Conservation (phyloP, 208 protist genomes). For the Endotrypanum monterogeii region DNA sequence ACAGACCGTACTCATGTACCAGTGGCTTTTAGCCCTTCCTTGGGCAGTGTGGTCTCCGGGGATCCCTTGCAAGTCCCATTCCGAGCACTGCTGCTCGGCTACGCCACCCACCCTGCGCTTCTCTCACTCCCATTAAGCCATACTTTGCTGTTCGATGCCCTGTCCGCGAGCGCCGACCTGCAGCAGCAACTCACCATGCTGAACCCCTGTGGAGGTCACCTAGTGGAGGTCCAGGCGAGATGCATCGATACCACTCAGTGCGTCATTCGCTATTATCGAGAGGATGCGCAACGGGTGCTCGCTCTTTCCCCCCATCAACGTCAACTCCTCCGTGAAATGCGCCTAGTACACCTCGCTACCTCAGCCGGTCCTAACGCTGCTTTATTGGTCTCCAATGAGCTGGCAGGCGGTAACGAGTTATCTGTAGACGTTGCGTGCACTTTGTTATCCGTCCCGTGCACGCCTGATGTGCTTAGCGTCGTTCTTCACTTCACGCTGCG, state of each 20-base stretch:
- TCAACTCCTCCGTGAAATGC: slow-evolving; percentile 25
- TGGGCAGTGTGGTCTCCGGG: not conserved
- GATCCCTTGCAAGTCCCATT: slow-evolving; percentile 18
- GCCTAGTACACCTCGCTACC: slow-evolving; percentile 16
- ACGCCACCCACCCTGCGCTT: slow-evolving; percentile 15
- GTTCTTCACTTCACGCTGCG: slow-evolving; percentile 33
- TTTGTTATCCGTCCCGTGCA: slow-evolving; percentile 26
- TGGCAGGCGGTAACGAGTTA: slow-evolving; percentile 2
- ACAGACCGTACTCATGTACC: not conserved
- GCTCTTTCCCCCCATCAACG: slow-evolving; percentile 8
- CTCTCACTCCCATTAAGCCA: slow-evolving; percentile 24
- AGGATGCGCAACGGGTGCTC: slow-evolving; percentile 8
- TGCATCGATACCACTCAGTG: slow-evolving; percentile 27
- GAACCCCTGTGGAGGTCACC: slow-evolving; percentile 33
- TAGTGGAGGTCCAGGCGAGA: slow-evolving; percentile 19
- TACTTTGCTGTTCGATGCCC: slow-evolving; percentile 28
- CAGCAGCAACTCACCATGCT: slow-evolving; percentile 21
- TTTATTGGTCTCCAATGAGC: slow-evolving; percentile 12
- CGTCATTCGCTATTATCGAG: slow-evolving; percentile 11
- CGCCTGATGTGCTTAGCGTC: slow-evolving; percentile 24
- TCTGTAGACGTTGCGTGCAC: slow-evolving; percentile 14
- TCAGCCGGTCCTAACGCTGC: slow-evolving; percentile 7
- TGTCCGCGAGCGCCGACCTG: slow-evolving; percentile 28
- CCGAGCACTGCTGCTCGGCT: slow-evolving; percentile 17
- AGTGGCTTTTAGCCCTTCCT: not conserved